Evolutionary conservation across 1,284 basidiomycete genomes (phyloP), one percentile per base, ranked within the genome.

Genomic region (Schizopora paradoxa): DNA sequence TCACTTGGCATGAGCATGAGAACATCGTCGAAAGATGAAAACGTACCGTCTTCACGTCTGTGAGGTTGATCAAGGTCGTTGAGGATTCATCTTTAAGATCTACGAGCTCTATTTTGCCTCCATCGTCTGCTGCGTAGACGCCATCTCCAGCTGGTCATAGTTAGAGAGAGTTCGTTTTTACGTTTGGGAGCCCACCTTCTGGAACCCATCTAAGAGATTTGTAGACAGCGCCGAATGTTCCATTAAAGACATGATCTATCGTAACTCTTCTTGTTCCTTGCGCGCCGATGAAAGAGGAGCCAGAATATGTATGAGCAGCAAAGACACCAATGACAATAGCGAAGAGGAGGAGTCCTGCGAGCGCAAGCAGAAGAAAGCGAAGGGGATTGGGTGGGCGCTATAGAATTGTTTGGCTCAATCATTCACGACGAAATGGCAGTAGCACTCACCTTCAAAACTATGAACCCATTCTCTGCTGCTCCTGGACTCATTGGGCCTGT

Each of bases 241-340:
- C 90, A 58, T 94, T 93, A 66, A 91, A 91, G 38, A 94, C 66
- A 61, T 92, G 84, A 57, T 95, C 89, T 74, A 96, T 79, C 1
- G 84, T 85, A 39, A 95, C 72, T 55, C 79, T 86, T 54, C 70
- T 72, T 25, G 65, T 72, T 1, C 87, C 82, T 4, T 71, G 70
- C 7, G 70, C 63, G 47, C 60, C 71, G 58, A 31, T 27, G 26
- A 72, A 76, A 4, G 69, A 62, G 6, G 69, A 70, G 3, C 79
- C 79, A 4, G 68, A 69, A 58, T 89, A 90, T 2, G 76, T 72
- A 41, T 72, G 67, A 0, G 84, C 85, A n/a, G 86, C 82, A 55
- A 87, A 72, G 19, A 86, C 64, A 3, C 86, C 86, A 50, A 90
- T 79, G 19, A 78, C 56, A 1, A 68, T 69, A 3, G 85, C 74